Conservation (phyloP, 495 filamentous ascomycete species). For the Chlorociboria aeruginascens region DNA sequence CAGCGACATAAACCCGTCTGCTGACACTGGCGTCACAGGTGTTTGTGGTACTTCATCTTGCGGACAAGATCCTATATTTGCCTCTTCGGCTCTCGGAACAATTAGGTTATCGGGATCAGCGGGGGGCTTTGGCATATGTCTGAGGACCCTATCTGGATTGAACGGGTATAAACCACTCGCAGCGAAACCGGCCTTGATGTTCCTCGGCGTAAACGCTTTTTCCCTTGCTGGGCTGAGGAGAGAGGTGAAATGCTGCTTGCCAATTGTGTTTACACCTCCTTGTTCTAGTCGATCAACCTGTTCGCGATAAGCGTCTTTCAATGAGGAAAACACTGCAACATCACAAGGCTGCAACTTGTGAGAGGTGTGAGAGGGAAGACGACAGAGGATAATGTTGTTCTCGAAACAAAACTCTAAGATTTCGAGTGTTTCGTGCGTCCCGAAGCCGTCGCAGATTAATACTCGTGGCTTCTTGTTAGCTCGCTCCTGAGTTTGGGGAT, state of each 20-base stretch:
- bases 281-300: too few species aligned
- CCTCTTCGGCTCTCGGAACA: slow-evolving; percentile 15
- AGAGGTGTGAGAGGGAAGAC: too few species aligned
- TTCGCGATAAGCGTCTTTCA: too few species aligned
- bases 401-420: slow-evolving; percentile 20
- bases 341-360: too few species aligned
- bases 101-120: slow-evolving; percentile 17
- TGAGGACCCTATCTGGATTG: slow-evolving; percentile 25
- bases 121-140: slow-evolving; percentile 17
- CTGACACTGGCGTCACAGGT: slow-evolving; percentile 18
- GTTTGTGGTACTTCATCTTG: slow-evolving; percentile 20
- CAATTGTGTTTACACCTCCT: slow-evolving; percentile 19
- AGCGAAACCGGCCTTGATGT: slow-evolving; percentile 24
- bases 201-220: slow-evolving; percentile 22
- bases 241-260: slow-evolving; percentile 25
- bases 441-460: background rate
- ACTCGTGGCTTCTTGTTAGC: background rate
- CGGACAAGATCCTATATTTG: slow-evolving; percentile 15
- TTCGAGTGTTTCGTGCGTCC: background rate
- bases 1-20: too few species aligned
- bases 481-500: background rate
- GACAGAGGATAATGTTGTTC: slow-evolving; percentile 25
- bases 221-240: slow-evolving; percentile 23
- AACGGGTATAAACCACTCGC: slow-evolving; percentile 24
- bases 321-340: too few species aligned